These are phyloP conservation scores for Cercospora sesami DNA, from an alignment of 2,329 filamentous ascomycete species.

Conservation along the genomic window DNA sequence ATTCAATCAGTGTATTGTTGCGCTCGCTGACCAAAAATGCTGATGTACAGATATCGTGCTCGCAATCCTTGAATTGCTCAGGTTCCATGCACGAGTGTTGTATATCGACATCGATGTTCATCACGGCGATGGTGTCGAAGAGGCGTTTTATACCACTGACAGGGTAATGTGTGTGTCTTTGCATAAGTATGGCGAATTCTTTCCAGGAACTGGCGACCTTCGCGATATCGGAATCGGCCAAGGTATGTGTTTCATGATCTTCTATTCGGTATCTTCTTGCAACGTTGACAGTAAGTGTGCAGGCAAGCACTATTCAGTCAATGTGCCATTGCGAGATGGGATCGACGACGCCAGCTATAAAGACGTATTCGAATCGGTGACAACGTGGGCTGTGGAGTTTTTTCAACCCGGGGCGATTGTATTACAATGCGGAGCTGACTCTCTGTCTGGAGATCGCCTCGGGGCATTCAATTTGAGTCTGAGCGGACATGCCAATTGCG, in stretches of 20 bases:
- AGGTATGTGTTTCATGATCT: slow-evolving; percentile 41
- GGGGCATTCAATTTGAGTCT: slow-evolving; percentile 72
- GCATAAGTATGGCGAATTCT: slow-evolving; percentile 73
- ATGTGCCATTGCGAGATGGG: slow-evolving; percentile 68
- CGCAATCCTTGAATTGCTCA: slow-evolving; percentile 65
- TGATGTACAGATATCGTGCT: slow-evolving; percentile 62
- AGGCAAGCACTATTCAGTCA: slow-evolving; percentile 65
- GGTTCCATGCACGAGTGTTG: slow-evolving; percentile 64
- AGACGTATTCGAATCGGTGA: slow-evolving; percentile 67
- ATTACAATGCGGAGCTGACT: slow-evolving; percentile 68
- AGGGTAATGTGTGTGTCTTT: slow-evolving; percentile 71
- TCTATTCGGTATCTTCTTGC: neutral
- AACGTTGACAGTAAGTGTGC: neutral
- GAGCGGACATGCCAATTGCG: slow-evolving; percentile 69
- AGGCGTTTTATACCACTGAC: slow-evolving; percentile 70
- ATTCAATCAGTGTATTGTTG: neutral
- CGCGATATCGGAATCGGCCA: slow-evolving; percentile 66
- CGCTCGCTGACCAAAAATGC: neutral
- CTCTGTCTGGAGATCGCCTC: slow-evolving; percentile 64
- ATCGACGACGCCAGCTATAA: slow-evolving; percentile 69
- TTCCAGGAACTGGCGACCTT: slow-evolving; percentile 68
- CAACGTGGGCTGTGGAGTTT: slow-evolving; percentile 67
- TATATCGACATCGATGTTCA: slow-evolving; percentile 70
- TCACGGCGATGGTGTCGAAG: slow-evolving; percentile 68
- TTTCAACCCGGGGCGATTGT: slow-evolving; percentile 68